Conservation (phyloP, 179 eudicot species). For the Vitellaria paradoxa region DNA sequence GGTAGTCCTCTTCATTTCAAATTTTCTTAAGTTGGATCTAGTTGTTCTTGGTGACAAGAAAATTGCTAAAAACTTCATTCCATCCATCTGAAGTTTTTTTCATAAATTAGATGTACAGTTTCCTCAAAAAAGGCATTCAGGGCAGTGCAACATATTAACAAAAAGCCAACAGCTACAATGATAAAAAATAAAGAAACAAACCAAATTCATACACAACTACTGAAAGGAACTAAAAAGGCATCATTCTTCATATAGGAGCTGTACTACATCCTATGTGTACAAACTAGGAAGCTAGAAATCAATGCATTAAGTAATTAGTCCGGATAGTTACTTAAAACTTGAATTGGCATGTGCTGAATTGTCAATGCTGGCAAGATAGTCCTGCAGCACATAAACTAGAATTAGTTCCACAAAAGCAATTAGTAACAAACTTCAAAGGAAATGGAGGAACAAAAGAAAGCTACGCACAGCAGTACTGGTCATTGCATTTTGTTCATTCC, state of each 20-base stretch:
- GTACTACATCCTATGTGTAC: not conserved
- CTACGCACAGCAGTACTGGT: slow-evolving; percentile 70
- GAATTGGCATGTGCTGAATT: slow-evolving; percentile 41
- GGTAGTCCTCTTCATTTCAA: too few species aligned
- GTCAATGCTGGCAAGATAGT: slow-evolving; percentile 66
- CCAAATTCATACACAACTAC: not conserved
- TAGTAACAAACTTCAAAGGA: not conserved
- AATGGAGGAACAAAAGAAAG: slow-evolving; percentile 10
- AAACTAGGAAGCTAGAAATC: not conserved
- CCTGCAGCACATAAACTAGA: slow-evolving; percentile 39
- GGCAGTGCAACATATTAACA: not conserved
- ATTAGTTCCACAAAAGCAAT: slow-evolving; percentile 15
- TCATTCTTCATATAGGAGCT: not conserved
- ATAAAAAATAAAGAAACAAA: not conserved
- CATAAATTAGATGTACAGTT: too few species aligned
- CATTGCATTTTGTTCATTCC: slow-evolving; percentile 76
- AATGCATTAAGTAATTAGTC: not conserved
- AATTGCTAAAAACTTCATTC: not conserved
- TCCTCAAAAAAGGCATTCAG: not conserved
- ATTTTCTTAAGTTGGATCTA: too few species aligned
- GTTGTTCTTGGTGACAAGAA: not conserved
- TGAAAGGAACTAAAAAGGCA: not conserved
- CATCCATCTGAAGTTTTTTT: not conserved
- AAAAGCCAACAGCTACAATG: not conserved
- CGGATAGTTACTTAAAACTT: slow-evolving; percentile 56